phyloP scores from a whole-genome alignment of 208 protist genomes.

The Crithidia sp. region DNA sequence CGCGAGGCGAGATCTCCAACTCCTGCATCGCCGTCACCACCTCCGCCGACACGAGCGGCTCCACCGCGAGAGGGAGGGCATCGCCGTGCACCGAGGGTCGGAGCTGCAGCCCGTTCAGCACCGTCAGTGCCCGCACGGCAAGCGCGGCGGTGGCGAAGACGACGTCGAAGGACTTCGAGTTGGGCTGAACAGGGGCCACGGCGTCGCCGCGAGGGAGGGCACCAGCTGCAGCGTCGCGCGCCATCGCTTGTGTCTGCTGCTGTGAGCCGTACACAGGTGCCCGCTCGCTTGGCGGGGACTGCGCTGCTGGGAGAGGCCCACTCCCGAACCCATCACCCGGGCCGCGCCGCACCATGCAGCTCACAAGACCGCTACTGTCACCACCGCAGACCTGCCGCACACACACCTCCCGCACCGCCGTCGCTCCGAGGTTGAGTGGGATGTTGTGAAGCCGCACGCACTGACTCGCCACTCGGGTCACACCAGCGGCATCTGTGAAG shows the following conservation, averaged over 20 bases:
- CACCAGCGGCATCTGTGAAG: slow-evolving; percentile 59
- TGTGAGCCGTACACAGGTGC: neutral
- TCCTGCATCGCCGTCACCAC: slow-evolving; percentile 46
- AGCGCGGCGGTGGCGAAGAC: slow-evolving; percentile 53
- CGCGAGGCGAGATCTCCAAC: slow-evolving; percentile 23
- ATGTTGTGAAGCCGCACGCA: slow-evolving; percentile 58
- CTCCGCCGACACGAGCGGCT: slow-evolving; percentile 75
- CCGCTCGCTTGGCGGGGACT: neutral
- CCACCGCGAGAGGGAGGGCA: slow-evolving; percentile 42
- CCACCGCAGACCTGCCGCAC: slow-evolving; percentile 35
- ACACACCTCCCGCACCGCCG: slow-evolving; percentile 68
- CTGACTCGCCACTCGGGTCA: slow-evolving; percentile 51
- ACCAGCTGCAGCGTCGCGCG: neutral
- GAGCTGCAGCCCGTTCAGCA: slow-evolving; percentile 45
- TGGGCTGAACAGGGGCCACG: slow-evolving; percentile 18
- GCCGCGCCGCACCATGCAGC: slow-evolving; percentile 57
- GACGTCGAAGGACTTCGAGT: slow-evolving; percentile 67
- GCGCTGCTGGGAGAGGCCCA: too few species aligned
- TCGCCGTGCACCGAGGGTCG: slow-evolving; percentile 9
- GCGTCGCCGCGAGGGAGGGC: slow-evolving; percentile 21
- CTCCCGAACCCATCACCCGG: neutral
- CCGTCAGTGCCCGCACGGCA: slow-evolving; percentile 56
- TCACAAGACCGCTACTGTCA: slow-evolving; percentile 42
- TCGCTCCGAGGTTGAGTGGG: slow-evolving; percentile 61
- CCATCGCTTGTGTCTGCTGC: neutral